phyloP scores from a whole-genome alignment of 1,284 basidiomycete genomes.

The Flammula alnicola region DNA sequence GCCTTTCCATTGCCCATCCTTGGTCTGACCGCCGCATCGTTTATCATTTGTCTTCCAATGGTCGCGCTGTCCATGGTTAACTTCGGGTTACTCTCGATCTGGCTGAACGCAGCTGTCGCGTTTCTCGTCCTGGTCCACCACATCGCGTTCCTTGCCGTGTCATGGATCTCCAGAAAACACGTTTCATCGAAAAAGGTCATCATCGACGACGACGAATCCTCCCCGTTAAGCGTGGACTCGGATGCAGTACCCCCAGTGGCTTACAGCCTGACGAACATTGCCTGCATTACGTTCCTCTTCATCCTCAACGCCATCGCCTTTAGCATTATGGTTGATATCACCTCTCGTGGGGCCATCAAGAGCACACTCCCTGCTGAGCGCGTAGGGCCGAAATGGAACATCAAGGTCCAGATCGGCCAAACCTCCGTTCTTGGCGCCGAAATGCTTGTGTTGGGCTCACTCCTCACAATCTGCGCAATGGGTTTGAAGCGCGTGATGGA shows the following conservation, averaged over 20 bases:
- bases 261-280: conserved; percentile 19
- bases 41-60: conserved; percentile 24
- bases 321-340: conserved; percentile 30
- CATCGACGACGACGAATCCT: conserved; percentile 16
- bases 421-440: conserved; percentile 26
- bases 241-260: conserved; percentile 12
- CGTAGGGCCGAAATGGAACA: conserved; percentile 29
- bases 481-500: conserved; percentile 21
- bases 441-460: conserved; percentile 16
- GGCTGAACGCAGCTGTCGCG: conserved; percentile 26
- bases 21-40: conserved; percentile 16
- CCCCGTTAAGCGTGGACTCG: conserved; percentile 1
- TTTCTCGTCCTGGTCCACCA: conserved; percentile 25
- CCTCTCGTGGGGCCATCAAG: conserved; percentile 23
- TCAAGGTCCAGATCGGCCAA: conserved; percentile 30
- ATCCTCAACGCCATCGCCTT: conserved; percentile 27
- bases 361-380: conserved; percentile 28
- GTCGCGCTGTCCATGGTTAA: conserved; percentile 30
- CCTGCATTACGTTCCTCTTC: conserved; percentile 19
- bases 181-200: conserved; percentile 2
- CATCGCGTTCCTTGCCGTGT: conserved; percentile 18
- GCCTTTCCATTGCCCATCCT: conserved; percentile 18
- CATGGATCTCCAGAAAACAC: conserved; percentile 12
- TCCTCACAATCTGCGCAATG: conserved; percentile 16
- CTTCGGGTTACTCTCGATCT: conserved; percentile 30